Evolutionary conservation across 2,329 filamentous ascomycete species (phyloP).

Genomic region (Alternaria solani): DNA sequence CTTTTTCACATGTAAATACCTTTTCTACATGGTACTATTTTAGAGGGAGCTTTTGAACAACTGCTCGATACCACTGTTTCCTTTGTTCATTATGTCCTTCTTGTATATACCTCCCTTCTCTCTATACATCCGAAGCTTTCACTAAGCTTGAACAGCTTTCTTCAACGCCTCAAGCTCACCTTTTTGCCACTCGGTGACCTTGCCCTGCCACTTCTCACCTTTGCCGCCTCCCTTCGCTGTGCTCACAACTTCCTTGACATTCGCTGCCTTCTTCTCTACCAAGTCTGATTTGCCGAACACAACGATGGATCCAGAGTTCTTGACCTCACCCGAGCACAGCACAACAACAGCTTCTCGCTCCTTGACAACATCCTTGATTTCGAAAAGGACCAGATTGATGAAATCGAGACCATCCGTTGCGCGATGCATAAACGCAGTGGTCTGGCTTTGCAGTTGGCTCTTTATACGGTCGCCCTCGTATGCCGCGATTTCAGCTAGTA

Average conservation of each 20-base stretch:
- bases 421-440: slow-evolving; percentile 35
- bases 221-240: slow-evolving; percentile 44
- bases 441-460: slow-evolving; percentile 19
- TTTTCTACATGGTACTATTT: not conserved
- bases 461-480: slow-evolving; percentile 40
- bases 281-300: slow-evolving; percentile 38
- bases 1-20: not conserved
- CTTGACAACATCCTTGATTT: slow-evolving; percentile 37
- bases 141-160: slow-evolving; percentile 25
- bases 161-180: slow-evolving; percentile 42
- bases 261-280: slow-evolving; percentile 33
- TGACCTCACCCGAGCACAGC: slow-evolving; percentile 40
- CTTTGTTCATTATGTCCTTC: not conserved
- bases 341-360: slow-evolving; percentile 35
- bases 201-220: slow-evolving; percentile 47
- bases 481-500: slow-evolving; percentile 38
- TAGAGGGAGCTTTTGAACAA: not conserved
- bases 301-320: slow-evolving; percentile 36
- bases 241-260: slow-evolving; percentile 37
- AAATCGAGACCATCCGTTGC: slow-evolving; percentile 42
- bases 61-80: not conserved
- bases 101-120: not conserved
- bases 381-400: slow-evolving; percentile 37
- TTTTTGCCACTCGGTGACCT: slow-evolving; percentile 44
- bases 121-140: not conserved